Conservation (phyloP, 768 basidiomycete genomes). For the Mycena latifolia region DNA sequence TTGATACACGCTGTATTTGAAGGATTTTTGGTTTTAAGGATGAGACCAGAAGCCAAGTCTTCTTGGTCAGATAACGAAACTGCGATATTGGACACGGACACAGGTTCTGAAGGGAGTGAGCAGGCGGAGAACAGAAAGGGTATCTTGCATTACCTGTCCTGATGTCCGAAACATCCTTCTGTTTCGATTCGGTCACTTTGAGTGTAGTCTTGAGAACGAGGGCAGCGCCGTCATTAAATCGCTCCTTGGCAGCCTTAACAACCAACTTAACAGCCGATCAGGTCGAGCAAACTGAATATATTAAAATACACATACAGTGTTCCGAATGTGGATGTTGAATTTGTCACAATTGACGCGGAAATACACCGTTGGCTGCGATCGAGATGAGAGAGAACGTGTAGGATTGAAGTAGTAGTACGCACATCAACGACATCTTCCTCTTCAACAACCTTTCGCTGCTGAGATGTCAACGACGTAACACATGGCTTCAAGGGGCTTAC, state of each 20-base stretch:
- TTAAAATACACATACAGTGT: slow-evolving; percentile 67
- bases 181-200: slow-evolving; percentile 75
- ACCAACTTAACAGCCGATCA: slow-evolving; percentile 69
- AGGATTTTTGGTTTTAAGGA: slow-evolving; percentile 65
- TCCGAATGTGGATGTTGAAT: slow-evolving; percentile 89
- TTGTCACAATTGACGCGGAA: slow-evolving; percentile 92
- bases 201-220: slow-evolving; percentile 78
- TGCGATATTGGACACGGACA: slow-evolving; percentile 73
- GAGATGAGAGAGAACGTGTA: slow-evolving; percentile 18
- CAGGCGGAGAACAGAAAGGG: not conserved
- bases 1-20: slow-evolving; percentile 73
- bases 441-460: slow-evolving; percentile 60
- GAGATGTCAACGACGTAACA: slow-evolving; percentile 11
- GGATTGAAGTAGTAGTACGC: slow-evolving; percentile 41
- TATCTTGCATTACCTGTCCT: slow-evolving; percentile 65
- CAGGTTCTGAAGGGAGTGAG: slow-evolving; percentile 61
- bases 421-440: slow-evolving; percentile 78
- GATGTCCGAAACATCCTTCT: slow-evolving; percentile 69
- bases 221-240: slow-evolving; percentile 83
- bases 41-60: slow-evolving; percentile 73
- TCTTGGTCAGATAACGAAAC: slow-evolving; percentile 74
- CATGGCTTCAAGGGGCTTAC: slow-evolving; percentile 45
- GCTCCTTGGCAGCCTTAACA: slow-evolving; percentile 78
- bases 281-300: not conserved
- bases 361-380: slow-evolving; percentile 71